phyloP scores from a whole-genome alignment of 495 filamentous ascomycete genomes.

The Acidomyces sp. region DNA sequence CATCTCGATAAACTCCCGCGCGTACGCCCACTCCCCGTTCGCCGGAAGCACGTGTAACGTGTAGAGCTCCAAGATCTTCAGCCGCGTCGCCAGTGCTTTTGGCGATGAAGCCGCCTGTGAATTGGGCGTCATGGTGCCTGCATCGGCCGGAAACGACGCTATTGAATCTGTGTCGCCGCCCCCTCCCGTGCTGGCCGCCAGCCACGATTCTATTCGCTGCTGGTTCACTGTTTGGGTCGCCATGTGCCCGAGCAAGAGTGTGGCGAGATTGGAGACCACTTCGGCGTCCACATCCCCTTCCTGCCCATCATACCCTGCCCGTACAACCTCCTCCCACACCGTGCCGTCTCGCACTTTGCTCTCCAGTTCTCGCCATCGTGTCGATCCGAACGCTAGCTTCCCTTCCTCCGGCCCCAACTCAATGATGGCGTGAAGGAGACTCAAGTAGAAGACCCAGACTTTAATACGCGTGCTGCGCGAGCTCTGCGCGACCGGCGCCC shows the following conservation, averaged over 20 bases:
- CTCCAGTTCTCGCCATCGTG: slow-evolving; percentile 68
- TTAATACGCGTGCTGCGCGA: slow-evolving; percentile 73
- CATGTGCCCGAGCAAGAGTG: slow-evolving; percentile 76
- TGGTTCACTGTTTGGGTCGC: slow-evolving; percentile 69
- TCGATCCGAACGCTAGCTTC: slow-evolving; percentile 67
- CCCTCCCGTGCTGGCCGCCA: slow-evolving; percentile 67
- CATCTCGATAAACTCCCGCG: slow-evolving; percentile 71
- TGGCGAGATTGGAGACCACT: slow-evolving; percentile 85
- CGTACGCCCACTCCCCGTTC: slow-evolving; percentile 92
- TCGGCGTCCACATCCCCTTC: slow-evolving; percentile 90
- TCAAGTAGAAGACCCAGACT: slow-evolving; percentile 93
- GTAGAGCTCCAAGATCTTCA: slow-evolving; percentile 88
- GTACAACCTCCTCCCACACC: slow-evolving; percentile 85
- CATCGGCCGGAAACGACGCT: slow-evolving; percentile 21
- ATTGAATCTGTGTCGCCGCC: slow-evolving; percentile 22
- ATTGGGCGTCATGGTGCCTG: slow-evolving; percentile 10
- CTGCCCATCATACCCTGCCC: slow-evolving; percentile 67
- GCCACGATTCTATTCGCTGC: slow-evolving; percentile 76
- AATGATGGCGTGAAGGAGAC: slow-evolving; percentile 75
- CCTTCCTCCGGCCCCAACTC: slow-evolving; percentile 85
- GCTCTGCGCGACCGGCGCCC: slow-evolving; percentile 62
- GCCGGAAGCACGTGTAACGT: slow-evolving; percentile 81
- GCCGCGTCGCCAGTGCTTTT: slow-evolving; percentile 47
- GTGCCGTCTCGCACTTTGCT: slow-evolving; percentile 70
- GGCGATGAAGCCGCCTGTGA: slow-evolving; percentile 48